phyloP scores from a whole-genome alignment of 371 early-diverging fungal genomes.

The Lichtheimia hyalospora region DNA sequence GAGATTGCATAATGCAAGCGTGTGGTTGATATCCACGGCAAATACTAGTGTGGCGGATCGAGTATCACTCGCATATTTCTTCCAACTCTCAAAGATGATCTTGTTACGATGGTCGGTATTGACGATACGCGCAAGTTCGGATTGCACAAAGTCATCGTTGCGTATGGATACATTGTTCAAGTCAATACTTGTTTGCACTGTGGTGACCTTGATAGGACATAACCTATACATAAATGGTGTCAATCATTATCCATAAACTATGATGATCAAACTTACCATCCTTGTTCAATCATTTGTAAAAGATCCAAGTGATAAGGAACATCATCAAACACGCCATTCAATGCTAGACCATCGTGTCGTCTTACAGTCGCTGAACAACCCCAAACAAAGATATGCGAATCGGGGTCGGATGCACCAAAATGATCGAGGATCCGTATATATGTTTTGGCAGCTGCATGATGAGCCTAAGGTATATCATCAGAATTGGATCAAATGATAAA shows the following conservation, averaged over 20 bases:
- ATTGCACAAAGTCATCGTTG: conserved; percentile 64
- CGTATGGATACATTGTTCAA: conserved; percentile 48
- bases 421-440: conserved; percentile 75
- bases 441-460: conserved; percentile 83
- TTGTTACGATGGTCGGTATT: conserved; percentile 70
- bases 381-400: conserved; percentile 73
- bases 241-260: no score
- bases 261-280: no score
- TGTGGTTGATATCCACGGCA: conserved; percentile 84
- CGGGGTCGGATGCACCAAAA: conserved; percentile 52
- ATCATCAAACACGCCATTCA: conserved; percentile 72
- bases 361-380: conserved; percentile 93
- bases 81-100: conserved; percentile 66
- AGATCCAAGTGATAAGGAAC: conserved; percentile 78
- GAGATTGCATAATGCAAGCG: conserved; percentile 49
- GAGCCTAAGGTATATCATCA: conserved; percentile 55
- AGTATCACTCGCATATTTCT: conserved; percentile 44
- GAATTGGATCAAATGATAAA: background rate
- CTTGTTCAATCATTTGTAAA: conserved; percentile 70
- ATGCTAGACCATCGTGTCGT: conserved; percentile 79
- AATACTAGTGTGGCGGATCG: conserved; percentile 81
- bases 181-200: conserved; percentile 62
- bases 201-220: conserved; percentile 64
- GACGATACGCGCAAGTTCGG: conserved; percentile 60
- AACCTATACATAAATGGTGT: conserved; percentile 35